Conservation (phyloP, 2,329 filamentous ascomycete species). For the Cytospora schulzeri region DNA sequence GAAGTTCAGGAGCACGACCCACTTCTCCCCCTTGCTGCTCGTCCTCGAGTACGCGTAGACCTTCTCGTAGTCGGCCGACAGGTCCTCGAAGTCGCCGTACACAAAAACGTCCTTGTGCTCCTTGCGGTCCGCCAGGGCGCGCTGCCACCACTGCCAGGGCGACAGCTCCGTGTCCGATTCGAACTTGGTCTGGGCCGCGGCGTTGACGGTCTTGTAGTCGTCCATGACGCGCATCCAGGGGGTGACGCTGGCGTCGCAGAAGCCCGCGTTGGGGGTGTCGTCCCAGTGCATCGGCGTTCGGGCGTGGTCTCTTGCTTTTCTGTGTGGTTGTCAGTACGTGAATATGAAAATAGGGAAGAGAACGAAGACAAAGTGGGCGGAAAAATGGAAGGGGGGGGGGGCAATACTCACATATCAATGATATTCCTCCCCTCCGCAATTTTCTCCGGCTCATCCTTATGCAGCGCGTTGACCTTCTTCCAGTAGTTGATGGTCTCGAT, state of each 20-base stretch:
- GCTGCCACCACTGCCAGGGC: slow-evolving; percentile 56
- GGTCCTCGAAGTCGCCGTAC: slow-evolving; percentile 58
- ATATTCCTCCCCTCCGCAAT: slow-evolving; percentile 17
- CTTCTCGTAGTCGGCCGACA: slow-evolving; percentile 24
- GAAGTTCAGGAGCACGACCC: slow-evolving; percentile 37
- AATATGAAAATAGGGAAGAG: not conserved
- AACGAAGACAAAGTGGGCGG: not conserved
- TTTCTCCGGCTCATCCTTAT: slow-evolving; percentile 18
- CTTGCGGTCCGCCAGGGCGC: slow-evolving; percentile 62
- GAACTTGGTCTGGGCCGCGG: slow-evolving; percentile 54
- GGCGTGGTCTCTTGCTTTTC: slow-evolving; percentile 61
- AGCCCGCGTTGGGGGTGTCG: slow-evolving; percentile 61
- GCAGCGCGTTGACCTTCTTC: slow-evolving; percentile 38
- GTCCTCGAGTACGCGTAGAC: slow-evolving; percentile 33
- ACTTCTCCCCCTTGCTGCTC: slow-evolving; percentile 31
- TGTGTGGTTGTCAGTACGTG: slow-evolving; percentile 24
- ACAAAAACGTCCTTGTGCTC: slow-evolving; percentile 63
- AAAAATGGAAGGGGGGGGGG: not conserved
- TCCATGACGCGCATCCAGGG: slow-evolving; percentile 76
- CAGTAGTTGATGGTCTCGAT: slow-evolving; percentile 60
- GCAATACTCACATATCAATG: slow-evolving; percentile 20
- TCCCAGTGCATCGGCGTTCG: slow-evolving; percentile 75
- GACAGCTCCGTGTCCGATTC: slow-evolving; percentile 19
- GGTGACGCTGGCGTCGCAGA: slow-evolving; percentile 48
- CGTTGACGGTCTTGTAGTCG: slow-evolving; percentile 56